Evolutionary conservation across 225 moss, liverwort and hornwort species (phyloP), one percentile per base, ranked within the genome.

Genomic region (Marchantia polymorpha): DNA sequence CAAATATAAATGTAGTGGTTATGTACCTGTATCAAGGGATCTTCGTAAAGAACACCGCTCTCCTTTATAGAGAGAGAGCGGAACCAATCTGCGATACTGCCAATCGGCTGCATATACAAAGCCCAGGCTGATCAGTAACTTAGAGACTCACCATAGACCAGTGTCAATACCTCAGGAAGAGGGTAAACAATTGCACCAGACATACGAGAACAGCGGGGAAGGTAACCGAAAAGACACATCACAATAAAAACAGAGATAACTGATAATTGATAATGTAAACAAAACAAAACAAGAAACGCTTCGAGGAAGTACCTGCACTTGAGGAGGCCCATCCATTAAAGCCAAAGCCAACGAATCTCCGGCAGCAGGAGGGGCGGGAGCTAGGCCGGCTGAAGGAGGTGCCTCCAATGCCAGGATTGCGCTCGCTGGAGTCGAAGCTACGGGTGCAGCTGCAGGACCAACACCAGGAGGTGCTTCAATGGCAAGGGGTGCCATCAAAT

Each of bases 21-120:
- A n/a, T n/a, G n/a, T 64, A 94, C 96, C 94, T 96, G 96, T 82
- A 96, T 88, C 51, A 86, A 90, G 59, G 91, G 91, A 70, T 96
- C 96, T 83, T 96, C 96, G 16, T 96, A 96, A 46, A 96, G 81
- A 60, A 96, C 88, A 17, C 96, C 96, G 83, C 96, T 96, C 49
- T 96, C 94, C 80, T 94, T 94, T 52, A 91, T 77, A 20, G 83
- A 84, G 23, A 96, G 87, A 25, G 90, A 84, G 51, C 91, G 92
- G 78, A 86, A 96, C 96, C 96, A 96, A 79, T 96, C 94, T 77
- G 88, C 87, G 77, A 92, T 76, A 83, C 89, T 92, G 78, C 92
- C 96, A 76, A 85, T 81, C 30, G 96, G 96, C 96, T 96, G 92
- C 76, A 76, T 64, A 63, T 60, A 10, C 22, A 46, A 65, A 7